Conservation (phyloP, 768 basidiomycete species). For the Ramaria sp. region DNA sequence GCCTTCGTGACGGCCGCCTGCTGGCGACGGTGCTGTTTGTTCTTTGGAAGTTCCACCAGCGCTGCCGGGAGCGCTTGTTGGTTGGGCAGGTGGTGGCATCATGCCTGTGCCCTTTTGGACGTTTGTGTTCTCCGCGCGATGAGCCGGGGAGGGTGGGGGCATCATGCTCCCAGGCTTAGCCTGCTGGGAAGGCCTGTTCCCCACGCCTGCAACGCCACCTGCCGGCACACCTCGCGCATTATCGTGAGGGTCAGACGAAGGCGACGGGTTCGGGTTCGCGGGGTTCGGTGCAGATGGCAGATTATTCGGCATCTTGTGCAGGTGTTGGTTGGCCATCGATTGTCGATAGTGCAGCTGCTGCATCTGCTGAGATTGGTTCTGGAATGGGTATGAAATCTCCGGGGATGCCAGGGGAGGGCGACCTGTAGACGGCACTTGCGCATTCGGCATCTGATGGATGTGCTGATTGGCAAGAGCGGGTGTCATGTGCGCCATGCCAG, state of each 20-base stretch:
- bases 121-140: slow-evolving; percentile 15
- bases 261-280: not conserved
- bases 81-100: slow-evolving; percentile 13
- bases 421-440: slow-evolving; percentile 20
- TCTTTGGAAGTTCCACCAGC: slow-evolving; percentile 23
- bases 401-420: slow-evolving; percentile 14
- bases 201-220: not conserved
- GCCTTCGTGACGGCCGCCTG: slow-evolving; percentile 9
- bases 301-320: slow-evolving; percentile 6
- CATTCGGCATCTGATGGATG: slow-evolving; percentile 25
- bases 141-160: slow-evolving; percentile 43
- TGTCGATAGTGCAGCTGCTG: slow-evolving; percentile 13
- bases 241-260: slow-evolving; percentile 7
- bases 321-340: slow-evolving; percentile 1
- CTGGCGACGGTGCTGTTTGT: slow-evolving; percentile 21
- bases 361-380: slow-evolving; percentile 10
- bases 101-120: slow-evolving; percentile 14
- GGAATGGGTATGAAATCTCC: slow-evolving; percentile 1
- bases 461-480: slow-evolving; percentile 25
- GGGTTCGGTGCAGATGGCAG: not conserved
- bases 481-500: slow-evolving; percentile 24
- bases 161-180: slow-evolving; percentile 13
- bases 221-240: not conserved
- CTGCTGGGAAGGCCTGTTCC: slow-evolving; percentile 8
- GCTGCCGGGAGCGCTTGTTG: slow-evolving; percentile 17